These are phyloP conservation scores for Aspergillus ochraceoroseus DNA, from an alignment of 2,329 filamentous ascomycete genomes.

Conservation along the genomic window DNA sequence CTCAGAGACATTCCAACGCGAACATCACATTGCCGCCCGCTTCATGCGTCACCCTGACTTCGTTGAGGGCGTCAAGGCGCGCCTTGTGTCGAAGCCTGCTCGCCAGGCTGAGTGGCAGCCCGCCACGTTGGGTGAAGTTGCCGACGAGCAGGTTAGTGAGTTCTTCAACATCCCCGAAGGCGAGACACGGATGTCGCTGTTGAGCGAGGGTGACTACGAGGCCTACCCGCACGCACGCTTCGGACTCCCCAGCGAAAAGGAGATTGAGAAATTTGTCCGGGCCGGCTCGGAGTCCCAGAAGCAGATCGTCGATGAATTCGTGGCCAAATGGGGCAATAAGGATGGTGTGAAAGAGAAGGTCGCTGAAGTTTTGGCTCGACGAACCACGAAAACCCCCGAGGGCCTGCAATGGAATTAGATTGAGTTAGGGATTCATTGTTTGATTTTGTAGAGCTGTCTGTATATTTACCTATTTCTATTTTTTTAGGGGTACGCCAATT, in stretches of 20 bases:
- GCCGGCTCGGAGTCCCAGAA: constrained; percentile 45
- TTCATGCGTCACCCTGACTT: constrained; percentile 96
- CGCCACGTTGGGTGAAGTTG: constrained; percentile 63
- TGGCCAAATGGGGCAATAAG: constrained; percentile 57
- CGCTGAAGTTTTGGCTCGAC: constrained; percentile 61
- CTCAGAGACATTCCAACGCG: constrained; percentile 73
- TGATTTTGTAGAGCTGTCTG: constrained; percentile 1
- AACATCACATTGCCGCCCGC: constrained; percentile 74
- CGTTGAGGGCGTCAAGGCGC: constrained; percentile 78
- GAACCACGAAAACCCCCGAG: constrained; percentile 48
- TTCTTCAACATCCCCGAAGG: constrained; percentile 61
- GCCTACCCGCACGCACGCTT: constrained; percentile 68
- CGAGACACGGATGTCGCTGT: constrained; percentile 53
- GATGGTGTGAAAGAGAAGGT: constrained; percentile 67
- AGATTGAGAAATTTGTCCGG: constrained; percentile 46
- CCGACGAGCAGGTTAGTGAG: constrained; percentile 52
- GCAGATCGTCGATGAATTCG: constrained; percentile 60
- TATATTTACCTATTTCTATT: constrained; percentile 9
- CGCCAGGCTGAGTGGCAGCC: constrained; percentile 71
- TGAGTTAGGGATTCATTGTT: not conserved
- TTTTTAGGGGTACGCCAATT: too few species aligned
- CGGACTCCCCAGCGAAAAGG: constrained; percentile 66
- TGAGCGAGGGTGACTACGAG: constrained; percentile 58
- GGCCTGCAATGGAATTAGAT: constrained; percentile 33
- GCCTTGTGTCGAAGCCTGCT: constrained; percentile 66